Evolutionary conservation across 106 monocot genomes (phyloP), one percentile per base, ranked within the genome.

Genomic region (Acanthochlamys bracteata): DNA sequence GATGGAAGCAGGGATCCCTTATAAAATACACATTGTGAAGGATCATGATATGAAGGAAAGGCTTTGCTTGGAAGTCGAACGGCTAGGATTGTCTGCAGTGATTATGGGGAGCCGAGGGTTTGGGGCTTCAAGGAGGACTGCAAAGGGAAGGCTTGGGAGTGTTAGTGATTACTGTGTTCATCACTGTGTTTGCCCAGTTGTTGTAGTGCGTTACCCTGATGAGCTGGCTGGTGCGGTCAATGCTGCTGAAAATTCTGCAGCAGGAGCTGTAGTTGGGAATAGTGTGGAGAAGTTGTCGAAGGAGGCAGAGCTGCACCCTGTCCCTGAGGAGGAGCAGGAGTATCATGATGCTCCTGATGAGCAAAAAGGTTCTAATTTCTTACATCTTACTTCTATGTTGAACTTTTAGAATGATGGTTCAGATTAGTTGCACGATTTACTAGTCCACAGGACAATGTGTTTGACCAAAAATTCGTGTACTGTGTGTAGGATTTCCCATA

Each of bases 41-140:
- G 88, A 83, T 56, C 88, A 88, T 65, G 88, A 88, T 62, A 88
- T 88, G 87, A 88, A 88, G 69, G 87, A 88, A 71, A 70, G 87
- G 57, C 77, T 88, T 2, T 88, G 88, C 68, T 74, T 83, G 20
- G 88, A 88, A 80, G 80, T 80, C 13, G 88, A 88, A 77, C 60
- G 88, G 58, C 69, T 88, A 0, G 83, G 83, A 8, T 66, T 88
- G 22, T 77, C 80, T 42, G 83, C 88, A 17, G 82, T 88, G 22
- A 83, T 88, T 61, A 88, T 88, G 88, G 88, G 88, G 6, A 83
- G 83, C 58, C 54, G 88, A 25, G 88, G 88, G 9, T 80, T 88
- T 25, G 86, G 86, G 21, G 86, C 86, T 0, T 70, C 79, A 2
- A 43, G 77, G 65, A 79, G 79, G 74, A 65, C 23, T 39, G 73